Percentiles rank a stretch among this genome's conserved stretches.
Conservation (phyloP, 306 rosid species). For the Cicer chorassanicum region DNA sequence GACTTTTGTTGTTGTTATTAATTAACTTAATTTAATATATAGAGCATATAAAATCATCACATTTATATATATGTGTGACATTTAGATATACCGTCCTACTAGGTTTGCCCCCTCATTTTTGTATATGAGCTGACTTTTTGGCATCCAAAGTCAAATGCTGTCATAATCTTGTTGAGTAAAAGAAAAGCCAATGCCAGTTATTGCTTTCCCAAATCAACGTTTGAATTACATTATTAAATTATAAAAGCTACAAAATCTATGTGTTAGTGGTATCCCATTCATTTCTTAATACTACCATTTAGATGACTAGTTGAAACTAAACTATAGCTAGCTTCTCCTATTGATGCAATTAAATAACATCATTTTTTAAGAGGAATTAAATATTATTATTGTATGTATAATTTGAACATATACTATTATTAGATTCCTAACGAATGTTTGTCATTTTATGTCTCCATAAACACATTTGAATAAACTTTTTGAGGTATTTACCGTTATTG, state of each 20-base stretch:
- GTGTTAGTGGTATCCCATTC: constrained; percentile 31
- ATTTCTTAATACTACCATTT: not conserved
- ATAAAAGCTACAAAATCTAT: constrained; percentile 16
- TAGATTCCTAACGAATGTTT: not conserved
- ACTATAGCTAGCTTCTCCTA: not conserved
- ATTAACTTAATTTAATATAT: not conserved
- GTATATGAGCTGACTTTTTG: constrained; percentile 16
- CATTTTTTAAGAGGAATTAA: not conserved
- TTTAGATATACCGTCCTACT: not conserved
- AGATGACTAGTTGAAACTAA: constrained; percentile 8
- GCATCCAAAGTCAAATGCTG: not conserved
- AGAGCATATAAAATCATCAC: not conserved
- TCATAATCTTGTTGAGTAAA: not conserved
- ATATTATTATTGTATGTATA: not conserved
- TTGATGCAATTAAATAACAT: not conserved
- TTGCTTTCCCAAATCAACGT: constrained; percentile 5
- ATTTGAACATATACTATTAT: not conserved
- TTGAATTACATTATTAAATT: constrained; percentile 18
- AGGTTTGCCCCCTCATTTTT: not conserved
- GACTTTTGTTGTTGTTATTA: not conserved
- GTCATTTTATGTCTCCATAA: not conserved
- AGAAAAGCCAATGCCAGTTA: constrained; percentile 3
- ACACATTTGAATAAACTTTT: not conserved
- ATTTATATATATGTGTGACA: not conserved
- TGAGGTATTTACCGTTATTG: not conserved